These are phyloP conservation scores for Alternaria incomplexa DNA, from an alignment of 2,329 filamentous ascomycete species.

Conservation along the genomic window DNA sequence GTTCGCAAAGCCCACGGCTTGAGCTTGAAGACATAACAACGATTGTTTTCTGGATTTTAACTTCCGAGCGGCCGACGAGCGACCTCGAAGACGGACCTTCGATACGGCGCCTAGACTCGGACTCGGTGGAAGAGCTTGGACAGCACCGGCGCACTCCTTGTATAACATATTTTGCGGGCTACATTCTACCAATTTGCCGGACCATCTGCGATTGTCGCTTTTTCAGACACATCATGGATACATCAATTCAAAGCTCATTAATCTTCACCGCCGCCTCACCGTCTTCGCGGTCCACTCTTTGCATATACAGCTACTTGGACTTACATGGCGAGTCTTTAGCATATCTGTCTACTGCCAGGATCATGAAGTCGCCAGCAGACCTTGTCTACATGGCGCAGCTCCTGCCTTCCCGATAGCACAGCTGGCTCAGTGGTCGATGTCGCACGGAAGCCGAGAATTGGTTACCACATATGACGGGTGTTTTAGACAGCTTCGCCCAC, in stretches of 20 bases:
- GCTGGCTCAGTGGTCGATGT: neutral
- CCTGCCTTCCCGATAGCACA: neutral
- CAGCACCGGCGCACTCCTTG: constrained; percentile 24
- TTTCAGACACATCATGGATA: constrained; percentile 30
- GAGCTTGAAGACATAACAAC: constrained; percentile 5
- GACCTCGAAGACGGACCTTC: constrained; percentile 8
- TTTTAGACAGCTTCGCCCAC: neutral
- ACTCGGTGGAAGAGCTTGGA: constrained; percentile 15
- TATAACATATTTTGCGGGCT: constrained; percentile 34
- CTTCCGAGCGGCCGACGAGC: constrained; percentile 5
- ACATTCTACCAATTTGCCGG: constrained; percentile 29
- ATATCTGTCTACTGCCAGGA: neutral
- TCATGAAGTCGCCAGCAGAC: neutral
- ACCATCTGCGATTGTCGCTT: constrained; percentile 22
- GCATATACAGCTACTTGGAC: neutral
- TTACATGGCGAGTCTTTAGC: neutral
- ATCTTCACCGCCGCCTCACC: constrained; percentile 7
- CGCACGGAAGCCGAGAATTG: neutral
- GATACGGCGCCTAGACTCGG: constrained; percentile 4
- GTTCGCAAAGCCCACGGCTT: constrained; percentile 45
- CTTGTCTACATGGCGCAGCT: neutral
- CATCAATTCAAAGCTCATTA: constrained; percentile 30
- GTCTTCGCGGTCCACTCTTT: constrained; percentile 2
- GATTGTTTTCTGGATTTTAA: constrained; percentile 9
- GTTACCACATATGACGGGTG: neutral